Percentiles rank a stretch among this genome's conserved stretches.
phyloP scores from a whole-genome alignment of 495 filamentous ascomycete genomes.

The Annulohypoxylon bovei region DNA sequence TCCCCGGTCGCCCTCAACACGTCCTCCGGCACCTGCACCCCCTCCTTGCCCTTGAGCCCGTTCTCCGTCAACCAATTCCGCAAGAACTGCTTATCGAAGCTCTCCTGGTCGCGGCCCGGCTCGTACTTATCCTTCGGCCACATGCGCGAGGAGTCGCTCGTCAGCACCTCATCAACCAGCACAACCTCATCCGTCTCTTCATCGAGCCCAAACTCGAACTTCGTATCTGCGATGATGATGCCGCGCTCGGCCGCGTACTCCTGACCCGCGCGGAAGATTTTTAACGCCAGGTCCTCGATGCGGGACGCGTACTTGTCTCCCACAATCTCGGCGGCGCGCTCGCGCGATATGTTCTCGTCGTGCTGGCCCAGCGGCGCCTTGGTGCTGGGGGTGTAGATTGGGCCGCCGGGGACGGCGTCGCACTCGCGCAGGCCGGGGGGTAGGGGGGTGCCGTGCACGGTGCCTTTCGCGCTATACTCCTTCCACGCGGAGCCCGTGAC shows the following conservation, averaged over 20 bases:
- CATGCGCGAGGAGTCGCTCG: slow-evolving; percentile 85
- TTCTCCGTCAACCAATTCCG: slow-evolving; percentile 82
- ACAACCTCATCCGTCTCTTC: slow-evolving; percentile 78
- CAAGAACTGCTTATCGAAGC: slow-evolving; percentile 91
- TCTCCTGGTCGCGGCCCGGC: slow-evolving; percentile 77
- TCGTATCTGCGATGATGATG: slow-evolving; percentile 82
- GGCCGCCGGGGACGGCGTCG: slow-evolving; percentile 71
- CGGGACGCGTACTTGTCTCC: slow-evolving; percentile 77
- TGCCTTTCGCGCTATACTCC: slow-evolving; percentile 74
- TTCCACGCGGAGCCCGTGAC: slow-evolving; percentile 93
- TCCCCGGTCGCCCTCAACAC: slow-evolving; percentile 69
- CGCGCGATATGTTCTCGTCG: slow-evolving; percentile 89
- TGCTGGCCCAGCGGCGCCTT: slow-evolving; percentile 87
- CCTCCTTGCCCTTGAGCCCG: slow-evolving; percentile 73
- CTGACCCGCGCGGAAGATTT: slow-evolving; percentile 77
- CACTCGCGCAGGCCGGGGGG: slow-evolving; percentile 75
- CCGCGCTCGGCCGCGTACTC: slow-evolving; percentile 80
- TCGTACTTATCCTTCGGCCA: slow-evolving; percentile 80
- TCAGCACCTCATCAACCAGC: slow-evolving; percentile 91
- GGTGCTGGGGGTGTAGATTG: slow-evolving; percentile 89
- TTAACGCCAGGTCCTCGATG: slow-evolving; percentile 76
- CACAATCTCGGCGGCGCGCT: slow-evolving; percentile 71
- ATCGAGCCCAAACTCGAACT: slow-evolving; percentile 74
- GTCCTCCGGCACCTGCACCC: slow-evolving; percentile 74
- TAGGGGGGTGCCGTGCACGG: slow-evolving; percentile 81